Base-by-base conservation (phyloP, 1,284 basidiomycete genomes). In the Apiotrichum porosum region DNA sequence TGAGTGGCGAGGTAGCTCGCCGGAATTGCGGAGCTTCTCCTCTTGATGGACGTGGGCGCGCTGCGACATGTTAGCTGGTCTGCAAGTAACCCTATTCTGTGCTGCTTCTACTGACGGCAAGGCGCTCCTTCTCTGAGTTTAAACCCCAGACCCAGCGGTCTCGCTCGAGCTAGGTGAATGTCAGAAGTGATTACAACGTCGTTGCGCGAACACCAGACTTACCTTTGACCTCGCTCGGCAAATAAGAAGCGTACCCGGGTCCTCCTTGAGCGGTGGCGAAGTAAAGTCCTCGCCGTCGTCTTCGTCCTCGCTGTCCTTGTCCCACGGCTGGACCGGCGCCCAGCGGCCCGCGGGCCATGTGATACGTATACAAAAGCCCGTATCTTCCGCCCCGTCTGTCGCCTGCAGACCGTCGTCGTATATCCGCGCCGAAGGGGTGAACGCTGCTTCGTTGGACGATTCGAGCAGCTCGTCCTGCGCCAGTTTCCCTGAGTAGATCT, bases 91-190 rank as follows among this genome's bases (percentile, higher is more conserved):
- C n/a, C n/a, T n/a, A n/a, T n/a, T n/a, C n/a, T n/a, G n/a, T n/a
- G n/a, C n/a, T n/a, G n/a, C n/a, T n/a, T n/a, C n/a, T n/a, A n/a
- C n/a, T n/a, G n/a, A n/a, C n/a, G n/a, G 63, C 62, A 37, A 65
- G 62, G 14, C 69, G 47, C 48, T 74, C 69, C 60, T 69, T 72
- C 51, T 74, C 72, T 17, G 65, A 62, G 47, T 72, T 71, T 38
- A 72, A 58, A 8, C 63, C 67, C 67, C 69, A 70, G 0, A 74
- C 61, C 72, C 72, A 74, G n/a, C 65, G 47, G 58, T 74, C 71
- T 19, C 72, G 52, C 48, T 74, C 72, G 37, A 74, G 66, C 72
- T 73, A n/a, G 47, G 18, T 3, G 42, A 41, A 24, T 42, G 51
- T 39, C 22, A 47, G 39, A 13, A 32, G 34, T 21, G 9, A n/a